Percentiles rank a stretch among this genome's conserved stretches.
Evolutionary conservation across 805 yeast genomes (phyloP).

Genomic region (Schizosaccharomyces cryophilus): DNA sequence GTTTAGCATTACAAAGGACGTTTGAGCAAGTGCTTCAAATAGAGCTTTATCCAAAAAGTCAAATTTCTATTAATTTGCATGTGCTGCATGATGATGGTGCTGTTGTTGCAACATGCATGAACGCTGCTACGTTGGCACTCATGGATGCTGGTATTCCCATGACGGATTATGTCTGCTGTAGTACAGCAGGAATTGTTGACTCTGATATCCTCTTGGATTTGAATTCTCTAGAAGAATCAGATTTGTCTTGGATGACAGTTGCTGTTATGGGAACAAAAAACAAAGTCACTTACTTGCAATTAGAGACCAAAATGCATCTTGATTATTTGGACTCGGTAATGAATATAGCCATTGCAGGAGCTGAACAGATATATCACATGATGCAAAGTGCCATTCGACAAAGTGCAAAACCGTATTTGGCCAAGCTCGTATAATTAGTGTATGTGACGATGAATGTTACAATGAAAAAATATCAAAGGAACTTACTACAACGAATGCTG

Average conservation of each 20-base stretch:
- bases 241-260: slow-evolving; percentile 54
- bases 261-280: slow-evolving; percentile 69
- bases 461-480: no score
- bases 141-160: slow-evolving; percentile 89
- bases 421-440: background rate
- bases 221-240: slow-evolving; percentile 59
- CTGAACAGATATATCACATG: slow-evolving; percentile 52
- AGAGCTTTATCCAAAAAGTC: slow-evolving; percentile 59
- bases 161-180: slow-evolving; percentile 69
- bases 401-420: slow-evolving; percentile 38
- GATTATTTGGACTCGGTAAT: slow-evolving; percentile 55
- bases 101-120: slow-evolving; percentile 48
- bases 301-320: slow-evolving; percentile 67
- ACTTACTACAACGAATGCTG: no score
- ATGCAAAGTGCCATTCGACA: slow-evolving; percentile 69
- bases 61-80: slow-evolving; percentile 48
- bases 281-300: slow-evolving; percentile 44
- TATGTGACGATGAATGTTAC: no score
- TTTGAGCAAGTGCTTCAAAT: slow-evolving; percentile 36
- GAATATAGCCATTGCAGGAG: slow-evolving; percentile 68
- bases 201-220: slow-evolving; percentile 43
- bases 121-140: slow-evolving; percentile 69
- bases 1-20: slow-evolving; percentile 13
- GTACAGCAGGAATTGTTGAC: slow-evolving; percentile 59
- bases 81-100: slow-evolving; percentile 70